phyloP scores from a whole-genome alignment of 208 protist species.

The Wallacemonas sp. region DNA sequence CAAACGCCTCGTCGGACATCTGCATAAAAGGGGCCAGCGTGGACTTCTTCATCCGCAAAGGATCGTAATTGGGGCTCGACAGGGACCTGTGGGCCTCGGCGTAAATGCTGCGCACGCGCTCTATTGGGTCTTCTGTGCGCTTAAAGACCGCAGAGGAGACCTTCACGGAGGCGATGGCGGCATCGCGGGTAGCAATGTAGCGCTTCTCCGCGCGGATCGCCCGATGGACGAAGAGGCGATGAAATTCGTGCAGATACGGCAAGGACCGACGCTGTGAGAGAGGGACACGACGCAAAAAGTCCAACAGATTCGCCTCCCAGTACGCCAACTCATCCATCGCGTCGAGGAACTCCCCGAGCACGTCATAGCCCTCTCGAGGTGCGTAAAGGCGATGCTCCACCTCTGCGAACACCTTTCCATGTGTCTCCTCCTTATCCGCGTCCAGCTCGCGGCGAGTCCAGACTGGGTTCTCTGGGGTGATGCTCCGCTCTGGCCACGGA shows the following conservation, averaged over 20 bases:
- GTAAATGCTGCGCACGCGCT: constrained; percentile 63
- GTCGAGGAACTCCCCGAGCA: constrained; percentile 68
- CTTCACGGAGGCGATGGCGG: constrained; percentile 28
- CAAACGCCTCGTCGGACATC: constrained; percentile 72
- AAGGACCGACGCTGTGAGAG: constrained; percentile 70
- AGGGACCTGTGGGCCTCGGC: constrained; percentile 76
- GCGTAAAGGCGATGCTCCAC: constrained; percentile 59
- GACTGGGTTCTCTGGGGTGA: constrained; percentile 78
- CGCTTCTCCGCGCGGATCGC: constrained; percentile 72
- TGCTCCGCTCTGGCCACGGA: constrained; percentile 76
- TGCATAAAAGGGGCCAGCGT: constrained; percentile 60
- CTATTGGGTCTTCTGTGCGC: constrained; percentile 58
- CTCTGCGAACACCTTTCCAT: constrained; percentile 37
- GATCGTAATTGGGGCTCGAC: constrained; percentile 80
- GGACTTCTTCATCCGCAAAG: constrained; percentile 79
- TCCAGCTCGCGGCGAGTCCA: constrained; percentile 52
- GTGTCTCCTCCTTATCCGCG: constrained; percentile 38
- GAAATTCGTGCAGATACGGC: constrained; percentile 76
- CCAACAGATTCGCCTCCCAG: constrained; percentile 67
- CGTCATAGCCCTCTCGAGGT: constrained; percentile 57
- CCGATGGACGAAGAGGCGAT: constrained; percentile 69
- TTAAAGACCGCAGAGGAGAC: constrained; percentile 45
- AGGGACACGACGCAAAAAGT: constrained; percentile 62
- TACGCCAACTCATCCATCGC: constrained; percentile 78
- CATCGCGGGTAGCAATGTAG: constrained; percentile 64